Evolutionary conservation across 2,329 filamentous ascomycete genomes (phyloP).

Genomic region (Sordariomycetes sp.): DNA sequence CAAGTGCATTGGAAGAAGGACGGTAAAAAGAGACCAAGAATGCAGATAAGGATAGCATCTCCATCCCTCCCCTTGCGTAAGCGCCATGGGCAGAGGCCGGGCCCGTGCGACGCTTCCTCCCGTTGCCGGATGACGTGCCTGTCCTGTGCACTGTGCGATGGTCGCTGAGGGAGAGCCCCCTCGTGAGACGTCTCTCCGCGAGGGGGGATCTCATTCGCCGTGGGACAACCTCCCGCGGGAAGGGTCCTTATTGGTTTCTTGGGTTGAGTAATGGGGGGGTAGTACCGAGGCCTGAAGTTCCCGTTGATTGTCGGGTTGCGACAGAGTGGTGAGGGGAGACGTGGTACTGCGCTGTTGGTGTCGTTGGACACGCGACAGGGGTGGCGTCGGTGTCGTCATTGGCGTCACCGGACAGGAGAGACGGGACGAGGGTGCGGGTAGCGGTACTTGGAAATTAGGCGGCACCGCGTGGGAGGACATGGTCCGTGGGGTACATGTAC

Average conservation of each 20-base stretch:
- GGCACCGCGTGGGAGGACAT: background rate
- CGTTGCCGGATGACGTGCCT: background rate
- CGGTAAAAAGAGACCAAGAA: background rate
- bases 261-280: background rate
- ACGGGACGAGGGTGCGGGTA: background rate
- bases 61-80: background rate
- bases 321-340: background rate
- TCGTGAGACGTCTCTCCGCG: no score
- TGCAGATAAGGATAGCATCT: background rate
- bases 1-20: background rate
- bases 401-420: background rate
- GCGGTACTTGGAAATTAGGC: background rate
- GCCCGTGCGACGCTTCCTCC: background rate
- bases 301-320: background rate
- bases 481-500: background rate
- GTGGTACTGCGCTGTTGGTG: background rate
- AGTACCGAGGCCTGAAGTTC: background rate
- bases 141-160: no score
- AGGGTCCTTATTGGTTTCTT: background rate
- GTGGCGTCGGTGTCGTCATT: background rate
- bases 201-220: background rate
- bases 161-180: no score
- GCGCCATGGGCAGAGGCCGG: background rate
- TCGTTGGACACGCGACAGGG: background rate
- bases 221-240: background rate